Evolutionary conservation across 2,329 filamentous ascomycete genomes (phyloP).

Genomic region (Macrophomina phaseolina): DNA sequence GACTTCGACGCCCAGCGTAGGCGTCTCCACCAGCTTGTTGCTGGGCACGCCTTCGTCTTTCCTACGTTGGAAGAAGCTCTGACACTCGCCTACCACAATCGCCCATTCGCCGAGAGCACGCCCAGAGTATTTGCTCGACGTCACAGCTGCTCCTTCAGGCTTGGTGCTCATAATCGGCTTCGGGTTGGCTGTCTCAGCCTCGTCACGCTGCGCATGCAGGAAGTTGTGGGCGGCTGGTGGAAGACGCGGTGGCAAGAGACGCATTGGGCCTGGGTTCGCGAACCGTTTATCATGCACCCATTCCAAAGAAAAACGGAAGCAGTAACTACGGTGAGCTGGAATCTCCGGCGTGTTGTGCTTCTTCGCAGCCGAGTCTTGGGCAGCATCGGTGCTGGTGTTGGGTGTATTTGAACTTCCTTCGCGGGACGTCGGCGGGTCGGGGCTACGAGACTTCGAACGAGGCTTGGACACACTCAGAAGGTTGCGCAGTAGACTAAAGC

Average conservation of each 20-base stretch:
- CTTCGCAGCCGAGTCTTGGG: slow-evolving; percentile 24
- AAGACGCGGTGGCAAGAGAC: slow-evolving; percentile 70
- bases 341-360: slow-evolving; percentile 44
- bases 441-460: slow-evolving; percentile 49
- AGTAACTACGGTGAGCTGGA: slow-evolving; percentile 64
- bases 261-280: slow-evolving; percentile 64
- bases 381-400: slow-evolving; percentile 25
- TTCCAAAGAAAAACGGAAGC: slow-evolving; percentile 77
- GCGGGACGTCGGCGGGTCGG: slow-evolving; percentile 30
- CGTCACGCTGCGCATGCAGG: slow-evolving; percentile 50
- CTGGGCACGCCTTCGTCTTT: slow-evolving; percentile 73
- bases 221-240: slow-evolving; percentile 72
- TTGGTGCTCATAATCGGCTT: slow-evolving; percentile 29
- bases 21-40: slow-evolving; percentile 73
- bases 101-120: slow-evolving; percentile 80
- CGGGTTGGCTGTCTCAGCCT: slow-evolving; percentile 27
- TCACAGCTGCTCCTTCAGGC: slow-evolving; percentile 45
- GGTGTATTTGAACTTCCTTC: slow-evolving; percentile 32
- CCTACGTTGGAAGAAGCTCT: slow-evolving; percentile 79
- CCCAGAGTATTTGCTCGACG: slow-evolving; percentile 66
- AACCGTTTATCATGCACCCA: slow-evolving; percentile 63
- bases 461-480: slow-evolving; percentile 60
- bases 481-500: slow-evolving; percentile 69
- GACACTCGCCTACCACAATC: slow-evolving; percentile 76
- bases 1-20: slow-evolving; percentile 67